Conservation (phyloP, 2,329 filamentous ascomycete species). For the Pezicula neosporulosa region DNA sequence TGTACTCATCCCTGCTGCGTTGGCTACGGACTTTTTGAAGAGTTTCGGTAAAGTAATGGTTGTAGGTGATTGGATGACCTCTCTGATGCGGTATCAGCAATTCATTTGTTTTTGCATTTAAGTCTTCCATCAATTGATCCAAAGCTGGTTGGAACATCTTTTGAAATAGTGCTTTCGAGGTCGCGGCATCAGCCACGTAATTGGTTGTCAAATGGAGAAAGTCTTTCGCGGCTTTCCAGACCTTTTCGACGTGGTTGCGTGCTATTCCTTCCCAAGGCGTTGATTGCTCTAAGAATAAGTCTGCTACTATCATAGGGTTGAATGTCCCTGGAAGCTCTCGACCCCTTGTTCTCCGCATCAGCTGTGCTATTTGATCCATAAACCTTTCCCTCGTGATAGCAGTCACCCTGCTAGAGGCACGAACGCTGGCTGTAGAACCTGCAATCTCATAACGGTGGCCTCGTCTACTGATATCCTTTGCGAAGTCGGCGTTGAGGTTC, state of each 20-base stretch:
- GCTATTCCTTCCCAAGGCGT: slow-evolving; percentile 45
- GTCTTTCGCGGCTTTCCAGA: slow-evolving; percentile 28
- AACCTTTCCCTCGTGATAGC: slow-evolving; percentile 32
- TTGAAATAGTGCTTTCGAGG: slow-evolving; percentile 32
- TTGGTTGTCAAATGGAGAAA: slow-evolving; percentile 33
- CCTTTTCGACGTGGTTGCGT: slow-evolving; percentile 30
- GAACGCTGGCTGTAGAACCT: slow-evolving; percentile 13
- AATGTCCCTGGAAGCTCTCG: slow-evolving; percentile 59
- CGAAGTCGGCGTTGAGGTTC: slow-evolving; percentile 44
- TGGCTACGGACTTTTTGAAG: slow-evolving; percentile 22
- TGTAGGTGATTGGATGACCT: slow-evolving; percentile 51
- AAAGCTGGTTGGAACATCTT: slow-evolving; percentile 39
- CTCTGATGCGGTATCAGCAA: slow-evolving; percentile 43
- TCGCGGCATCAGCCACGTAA: slow-evolving; percentile 35
- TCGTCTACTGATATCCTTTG: slow-evolving; percentile 33
- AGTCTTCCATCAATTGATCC: slow-evolving; percentile 27
- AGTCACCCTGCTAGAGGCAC: slow-evolving; percentile 8
- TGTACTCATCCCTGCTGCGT: slow-evolving; percentile 10
- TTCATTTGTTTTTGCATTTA: slow-evolving; percentile 38
- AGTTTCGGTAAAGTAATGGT: slow-evolving; percentile 40
- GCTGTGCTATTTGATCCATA: slow-evolving; percentile 34
- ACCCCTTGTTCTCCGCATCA: slow-evolving; percentile 41
- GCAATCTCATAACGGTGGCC: slow-evolving; percentile 39
- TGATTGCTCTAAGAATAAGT: slow-evolving; percentile 59
- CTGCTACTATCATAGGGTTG: slow-evolving; percentile 53